Conservation (phyloP, 106 monocot species). For the Agapanthus africanus region DNA sequence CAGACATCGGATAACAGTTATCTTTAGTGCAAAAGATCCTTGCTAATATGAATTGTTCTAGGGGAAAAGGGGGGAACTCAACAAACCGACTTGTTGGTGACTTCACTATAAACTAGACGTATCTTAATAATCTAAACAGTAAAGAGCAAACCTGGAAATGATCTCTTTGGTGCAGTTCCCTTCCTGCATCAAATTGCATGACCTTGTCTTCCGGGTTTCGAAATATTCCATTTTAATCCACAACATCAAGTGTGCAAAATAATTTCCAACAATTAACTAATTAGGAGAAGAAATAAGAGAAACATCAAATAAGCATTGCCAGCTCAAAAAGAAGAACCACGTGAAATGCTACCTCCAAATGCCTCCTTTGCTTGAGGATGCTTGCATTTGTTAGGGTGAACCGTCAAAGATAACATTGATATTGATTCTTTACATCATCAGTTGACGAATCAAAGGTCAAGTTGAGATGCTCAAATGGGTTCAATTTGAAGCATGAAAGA, state of each 20-base stretch:
- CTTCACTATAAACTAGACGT: not conserved
- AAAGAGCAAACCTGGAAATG: not conserved
- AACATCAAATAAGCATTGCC: not conserved
- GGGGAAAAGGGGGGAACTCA: not conserved
- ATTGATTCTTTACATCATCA: slow-evolving; percentile 90
- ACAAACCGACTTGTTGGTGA: not conserved
- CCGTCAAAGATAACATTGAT: slow-evolving; percentile 84
- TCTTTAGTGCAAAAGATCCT: too few relatives aligned
- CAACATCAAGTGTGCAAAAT: not conserved
- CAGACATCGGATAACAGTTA: too few relatives aligned
- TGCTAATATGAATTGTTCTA: too few relatives aligned
- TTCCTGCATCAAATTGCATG: not conserved
- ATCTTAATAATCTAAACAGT: not conserved
- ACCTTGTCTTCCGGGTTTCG: not conserved
- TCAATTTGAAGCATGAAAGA: slow-evolving; percentile 91
- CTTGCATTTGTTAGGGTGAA: slow-evolving; percentile 98
- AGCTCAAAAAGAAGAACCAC: not conserved
- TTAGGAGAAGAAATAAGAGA: not conserved
- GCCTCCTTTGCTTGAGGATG: slow-evolving; percentile 96
- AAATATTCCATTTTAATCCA: not conserved
- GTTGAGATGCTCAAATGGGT: slow-evolving; percentile 94
- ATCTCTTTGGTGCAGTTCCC: not conserved
- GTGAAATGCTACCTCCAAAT: slow-evolving; percentile 54
- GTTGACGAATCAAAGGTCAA: slow-evolving; percentile 64
- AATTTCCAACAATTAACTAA: not conserved